Base-by-base conservation (phyloP, 352 stramenopile genomes). In the Phytophthora boehmeriae region DNA sequence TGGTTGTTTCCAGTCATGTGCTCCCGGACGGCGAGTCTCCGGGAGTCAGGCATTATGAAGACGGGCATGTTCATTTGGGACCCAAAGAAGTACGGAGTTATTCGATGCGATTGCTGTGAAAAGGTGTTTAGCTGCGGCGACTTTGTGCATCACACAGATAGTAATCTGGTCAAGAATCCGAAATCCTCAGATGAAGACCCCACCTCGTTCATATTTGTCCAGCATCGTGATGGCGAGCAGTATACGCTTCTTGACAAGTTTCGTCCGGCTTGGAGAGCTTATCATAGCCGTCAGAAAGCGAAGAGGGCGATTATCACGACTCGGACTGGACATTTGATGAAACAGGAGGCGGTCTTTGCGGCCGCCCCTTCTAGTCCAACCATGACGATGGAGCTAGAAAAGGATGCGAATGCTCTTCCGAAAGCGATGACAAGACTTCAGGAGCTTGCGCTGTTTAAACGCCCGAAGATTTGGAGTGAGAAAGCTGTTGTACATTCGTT, bases 131-230 rank as follows among this genome's bases (percentile, higher is more conserved):
- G 19, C 3, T 61, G 23, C 16, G 19, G 43, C 2, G 38, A 59
- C 27, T 73, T 73, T 13, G 65, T 63, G 13, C 48, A 70, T 42
- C 65, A 73, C 50, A 73, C 65, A 0, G 59, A 73, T 20, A 68
- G 34, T 28, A 20, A 32, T 13, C 57, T 74, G 42, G n/a, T 74
- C 17, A 50, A 65, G 34, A 30, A 64, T 22, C 8, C 54, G 8
- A 70, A 70, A 23, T 61, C 43, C 41, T 50, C 50, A 19, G 13
- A 19, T 0, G 47, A 67, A 63, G 50, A 67, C 17, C 54, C 59
- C 9, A 64, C 67, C 43, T 39, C 54, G 0, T 67, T 67, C 54
- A 42, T 74, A 35, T 71, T 74, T 20, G 61, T 68, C n/a, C 44
- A 74, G 45, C 61, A 74, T 32, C 55, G 60, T n/a, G 54, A 67